These are phyloP conservation scores for Mycena kentingensis DNA, from an alignment of 768 basidiomycete species.

Conservation along the genomic window DNA sequence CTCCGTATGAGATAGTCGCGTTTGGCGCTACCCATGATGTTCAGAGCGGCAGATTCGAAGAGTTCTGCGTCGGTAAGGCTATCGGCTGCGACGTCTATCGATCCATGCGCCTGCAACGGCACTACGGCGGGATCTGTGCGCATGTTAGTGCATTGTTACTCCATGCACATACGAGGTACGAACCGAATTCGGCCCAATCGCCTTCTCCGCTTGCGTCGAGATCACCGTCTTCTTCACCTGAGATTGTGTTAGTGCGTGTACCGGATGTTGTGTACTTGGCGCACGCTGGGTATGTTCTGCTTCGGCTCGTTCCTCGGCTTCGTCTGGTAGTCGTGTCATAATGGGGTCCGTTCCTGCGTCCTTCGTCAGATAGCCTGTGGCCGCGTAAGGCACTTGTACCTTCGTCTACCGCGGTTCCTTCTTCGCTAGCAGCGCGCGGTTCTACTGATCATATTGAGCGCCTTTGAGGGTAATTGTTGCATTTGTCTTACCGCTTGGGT, in stretches of 20 bases:
- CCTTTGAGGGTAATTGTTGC: not conserved
- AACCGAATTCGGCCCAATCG: not conserved
- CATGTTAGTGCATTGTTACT: not conserved
- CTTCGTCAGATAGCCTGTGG: too few relatives aligned
- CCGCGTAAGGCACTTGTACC: too few relatives aligned
- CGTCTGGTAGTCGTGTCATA: too few relatives aligned
- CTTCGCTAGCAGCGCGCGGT: too few relatives aligned
- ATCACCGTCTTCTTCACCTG: too few relatives aligned
- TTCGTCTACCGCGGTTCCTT: too few relatives aligned
- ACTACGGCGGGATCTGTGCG: not conserved
- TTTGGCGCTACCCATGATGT: not conserved
- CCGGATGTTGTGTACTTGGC: too few relatives aligned
- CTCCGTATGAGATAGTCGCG: slow-evolving; percentile 14
- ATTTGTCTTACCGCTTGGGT: slow-evolving; percentile 2
- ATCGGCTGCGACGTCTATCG: not conserved
- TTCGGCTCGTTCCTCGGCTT: too few relatives aligned
- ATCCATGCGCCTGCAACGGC: slow-evolving; percentile 2
- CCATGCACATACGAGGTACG: not conserved
- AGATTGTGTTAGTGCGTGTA: too few relatives aligned
- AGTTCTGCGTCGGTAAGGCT: not conserved
- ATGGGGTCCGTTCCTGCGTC: too few relatives aligned
- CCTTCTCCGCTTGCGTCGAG: not conserved
- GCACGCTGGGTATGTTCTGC: too few relatives aligned
- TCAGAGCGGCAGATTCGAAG: not conserved
- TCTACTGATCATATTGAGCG: too few relatives aligned